These are phyloP conservation scores for Macrolepiota albuminosa DNA, from an alignment of 768 basidiomycete species.

Conservation along the genomic window DNA sequence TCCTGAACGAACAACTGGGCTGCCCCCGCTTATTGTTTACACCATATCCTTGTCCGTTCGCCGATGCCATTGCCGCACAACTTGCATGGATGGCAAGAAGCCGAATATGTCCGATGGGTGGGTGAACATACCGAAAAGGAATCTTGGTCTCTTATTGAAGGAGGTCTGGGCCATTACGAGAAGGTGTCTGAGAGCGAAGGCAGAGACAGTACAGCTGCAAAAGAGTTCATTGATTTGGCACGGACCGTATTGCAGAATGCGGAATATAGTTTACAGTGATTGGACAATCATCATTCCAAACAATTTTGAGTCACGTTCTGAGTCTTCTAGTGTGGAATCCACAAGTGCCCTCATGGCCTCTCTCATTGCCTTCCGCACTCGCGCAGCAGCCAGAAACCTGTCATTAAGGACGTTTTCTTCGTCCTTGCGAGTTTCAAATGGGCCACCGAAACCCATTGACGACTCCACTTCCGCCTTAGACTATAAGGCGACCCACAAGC, in stretches of 20 bases:
- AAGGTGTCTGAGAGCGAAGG: slow-evolving; percentile 59
- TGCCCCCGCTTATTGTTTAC: slow-evolving; percentile 89
- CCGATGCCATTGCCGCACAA: slow-evolving; percentile 83
- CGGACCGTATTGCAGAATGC: slow-evolving; percentile 53
- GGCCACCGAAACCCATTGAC: slow-evolving; percentile 70
- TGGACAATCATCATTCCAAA: not conserved
- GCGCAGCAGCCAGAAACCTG: slow-evolving; percentile 22
- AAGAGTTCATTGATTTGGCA: slow-evolving; percentile 65
- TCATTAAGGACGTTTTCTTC: slow-evolving; percentile 34
- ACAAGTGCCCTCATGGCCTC: slow-evolving; percentile 19
- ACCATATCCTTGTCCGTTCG: slow-evolving; percentile 89
- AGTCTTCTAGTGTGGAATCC: slow-evolving; percentile 2
- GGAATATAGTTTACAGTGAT: slow-evolving; percentile 19
- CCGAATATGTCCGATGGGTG: slow-evolving; percentile 95
- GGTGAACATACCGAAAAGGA: slow-evolving; percentile 86
- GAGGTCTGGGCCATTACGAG: slow-evolving; percentile 77
- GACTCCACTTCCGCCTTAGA: slow-evolving; percentile 95
- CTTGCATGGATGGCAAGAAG: slow-evolving; percentile 90
- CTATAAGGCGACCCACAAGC: slow-evolving; percentile 73
- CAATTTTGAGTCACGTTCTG: slow-evolving; percentile 4
- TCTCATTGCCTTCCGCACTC: slow-evolving; percentile 27
- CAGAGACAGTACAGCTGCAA: slow-evolving; percentile 37
- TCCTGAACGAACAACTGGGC: slow-evolving; percentile 61
- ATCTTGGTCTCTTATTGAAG: slow-evolving; percentile 74
- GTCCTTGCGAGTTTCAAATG: slow-evolving; percentile 25